A percentile compares a stretch with the other conserved stretches of the same genome.
Conservation (phyloP, 257 asterid genomes). For the Nemophila menziesii region DNA sequence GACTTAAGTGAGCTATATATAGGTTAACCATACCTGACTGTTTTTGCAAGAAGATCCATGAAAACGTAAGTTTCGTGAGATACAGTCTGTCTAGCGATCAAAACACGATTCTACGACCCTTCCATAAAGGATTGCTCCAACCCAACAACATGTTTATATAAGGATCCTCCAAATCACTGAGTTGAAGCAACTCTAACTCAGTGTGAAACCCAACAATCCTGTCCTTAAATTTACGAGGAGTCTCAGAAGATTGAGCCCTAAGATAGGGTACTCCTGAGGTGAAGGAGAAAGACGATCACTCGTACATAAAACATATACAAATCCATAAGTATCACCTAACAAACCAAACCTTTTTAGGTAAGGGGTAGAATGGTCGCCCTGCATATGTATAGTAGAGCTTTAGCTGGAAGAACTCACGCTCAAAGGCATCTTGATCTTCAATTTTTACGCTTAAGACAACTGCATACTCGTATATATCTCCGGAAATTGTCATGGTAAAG, state of each 20-base stretch:
- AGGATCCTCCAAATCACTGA: slow-evolving; percentile 74
- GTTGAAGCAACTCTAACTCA: too few relatives aligned
- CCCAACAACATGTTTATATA: slow-evolving; percentile 87
- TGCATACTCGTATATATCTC: too few relatives aligned
- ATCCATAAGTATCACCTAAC: slow-evolving; percentile 3
- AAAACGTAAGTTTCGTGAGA: slow-evolving; percentile 78
- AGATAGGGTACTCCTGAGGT: too few relatives aligned
- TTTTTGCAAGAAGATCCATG: too few relatives aligned
- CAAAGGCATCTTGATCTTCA: slow-evolving; percentile 91
- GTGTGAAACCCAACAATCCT: slow-evolving; percentile 91
- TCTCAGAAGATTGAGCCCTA: slow-evolving; percentile 91
- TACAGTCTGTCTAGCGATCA: slow-evolving; percentile 78
- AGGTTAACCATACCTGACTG: slow-evolving; percentile 47
- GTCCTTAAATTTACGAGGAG: slow-evolving; percentile 90
- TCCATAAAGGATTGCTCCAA: too few relatives aligned
- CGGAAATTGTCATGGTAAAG: slow-evolving; percentile 23
- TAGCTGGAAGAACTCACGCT: too few relatives aligned
- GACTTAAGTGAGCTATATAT: too few relatives aligned
- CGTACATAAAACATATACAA: too few relatives aligned
- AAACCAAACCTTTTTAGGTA: not conserved
- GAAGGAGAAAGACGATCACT: too few relatives aligned
- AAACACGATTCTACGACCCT: too few relatives aligned
- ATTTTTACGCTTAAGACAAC: slow-evolving; percentile 70
- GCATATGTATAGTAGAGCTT: too few relatives aligned
- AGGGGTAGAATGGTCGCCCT: too few relatives aligned